Conservation (phyloP, 371 early-diverging fungal genomes). For the Globomyces sp. region DNA sequence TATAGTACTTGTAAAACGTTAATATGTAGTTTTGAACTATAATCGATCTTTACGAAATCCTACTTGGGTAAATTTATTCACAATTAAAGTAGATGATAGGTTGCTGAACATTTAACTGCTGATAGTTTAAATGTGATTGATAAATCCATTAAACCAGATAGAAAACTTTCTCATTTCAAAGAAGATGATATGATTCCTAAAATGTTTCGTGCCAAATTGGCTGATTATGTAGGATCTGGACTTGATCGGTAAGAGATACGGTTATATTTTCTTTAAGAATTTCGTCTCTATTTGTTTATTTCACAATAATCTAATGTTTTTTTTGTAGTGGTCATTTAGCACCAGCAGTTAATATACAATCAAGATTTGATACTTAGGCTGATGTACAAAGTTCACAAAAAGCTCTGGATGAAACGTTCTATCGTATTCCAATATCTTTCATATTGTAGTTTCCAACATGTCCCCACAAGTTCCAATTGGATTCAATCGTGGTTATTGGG, state of each 20-base stretch:
- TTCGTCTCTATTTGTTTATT: not conserved
- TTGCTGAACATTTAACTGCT: slow-evolving; percentile 19
- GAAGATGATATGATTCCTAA: slow-evolving; percentile 32
- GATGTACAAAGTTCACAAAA: slow-evolving; percentile 14
- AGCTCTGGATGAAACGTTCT: slow-evolving; percentile 41
- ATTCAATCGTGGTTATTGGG: slow-evolving; percentile 47
- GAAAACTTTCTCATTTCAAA: slow-evolving; percentile 30
- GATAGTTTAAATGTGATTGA: not conserved
- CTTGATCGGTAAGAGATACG: slow-evolving; percentile 30
- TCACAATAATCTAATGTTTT: not conserved
- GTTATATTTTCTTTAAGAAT: not conserved
- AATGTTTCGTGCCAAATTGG: slow-evolving; percentile 29
- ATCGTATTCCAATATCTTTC: slow-evolving; percentile 6
- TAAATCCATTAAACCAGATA: slow-evolving; percentile 26
- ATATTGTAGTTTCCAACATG: slow-evolving; percentile 30
- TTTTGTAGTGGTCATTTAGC: slow-evolving; percentile 31
- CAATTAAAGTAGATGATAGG: slow-evolving; percentile 3
- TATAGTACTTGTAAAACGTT: slow-evolving; percentile 15
- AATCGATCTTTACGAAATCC: slow-evolving; percentile 28
- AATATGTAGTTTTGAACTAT: not conserved
- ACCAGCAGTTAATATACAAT: slow-evolving; percentile 38
- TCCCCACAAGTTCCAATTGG: slow-evolving; percentile 33
- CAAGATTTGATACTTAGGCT: not conserved
- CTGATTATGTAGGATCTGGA: slow-evolving; percentile 35
- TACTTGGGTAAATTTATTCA: slow-evolving; percentile 22